Percentiles rank a stretch among this genome's conserved stretches.
Evolutionary conservation across 192 early-diverging fungal species (phyloP).

Genomic region (Coemansia sp.): DNA sequence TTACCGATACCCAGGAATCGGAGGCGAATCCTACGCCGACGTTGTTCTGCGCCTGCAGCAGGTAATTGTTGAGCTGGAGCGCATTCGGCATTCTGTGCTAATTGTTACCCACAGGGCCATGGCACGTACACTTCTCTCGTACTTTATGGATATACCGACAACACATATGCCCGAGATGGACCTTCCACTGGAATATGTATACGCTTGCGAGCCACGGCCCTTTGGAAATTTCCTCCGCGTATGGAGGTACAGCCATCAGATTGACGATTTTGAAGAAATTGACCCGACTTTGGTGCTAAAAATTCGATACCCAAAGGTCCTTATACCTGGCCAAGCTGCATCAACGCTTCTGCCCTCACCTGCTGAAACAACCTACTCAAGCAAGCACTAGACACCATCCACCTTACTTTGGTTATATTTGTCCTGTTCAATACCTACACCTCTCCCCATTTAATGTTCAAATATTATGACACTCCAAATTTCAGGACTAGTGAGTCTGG

Average conservation of each 20-base stretch:
- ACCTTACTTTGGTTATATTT: background rate
- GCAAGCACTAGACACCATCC: background rate
- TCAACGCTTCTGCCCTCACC: slow-evolving; percentile 42
- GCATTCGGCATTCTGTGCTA: slow-evolving; percentile 82
- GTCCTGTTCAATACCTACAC: background rate
- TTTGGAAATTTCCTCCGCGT: slow-evolving; percentile 66
- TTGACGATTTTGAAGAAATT: slow-evolving; percentile 45
- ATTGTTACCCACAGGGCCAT: slow-evolving; percentile 94
- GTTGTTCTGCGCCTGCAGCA: slow-evolving; percentile 93
- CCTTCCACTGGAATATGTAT: slow-evolving; percentile 80
- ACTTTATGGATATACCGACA: slow-evolving; percentile 82
- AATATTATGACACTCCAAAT: background rate
- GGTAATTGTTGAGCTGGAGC: slow-evolving; percentile 92
- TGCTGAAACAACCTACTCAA: slow-evolving; percentile 37
- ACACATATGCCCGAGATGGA: slow-evolving; percentile 77
- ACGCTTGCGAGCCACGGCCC: slow-evolving; percentile 78
- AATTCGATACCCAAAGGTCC: slow-evolving; percentile 38
- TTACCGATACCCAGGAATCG: slow-evolving; percentile 94
- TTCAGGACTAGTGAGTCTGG: background rate
- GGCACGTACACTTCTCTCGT: slow-evolving; percentile 84
- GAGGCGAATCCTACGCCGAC: slow-evolving; percentile 91
- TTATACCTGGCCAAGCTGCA: slow-evolving; percentile 10
- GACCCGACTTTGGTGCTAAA: slow-evolving; percentile 36
- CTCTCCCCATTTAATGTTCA: background rate
- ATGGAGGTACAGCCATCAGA: slow-evolving; percentile 29